Conservation (phyloP, 176 grass and related monocot species). For the Tuctoria greenei region DNA sequence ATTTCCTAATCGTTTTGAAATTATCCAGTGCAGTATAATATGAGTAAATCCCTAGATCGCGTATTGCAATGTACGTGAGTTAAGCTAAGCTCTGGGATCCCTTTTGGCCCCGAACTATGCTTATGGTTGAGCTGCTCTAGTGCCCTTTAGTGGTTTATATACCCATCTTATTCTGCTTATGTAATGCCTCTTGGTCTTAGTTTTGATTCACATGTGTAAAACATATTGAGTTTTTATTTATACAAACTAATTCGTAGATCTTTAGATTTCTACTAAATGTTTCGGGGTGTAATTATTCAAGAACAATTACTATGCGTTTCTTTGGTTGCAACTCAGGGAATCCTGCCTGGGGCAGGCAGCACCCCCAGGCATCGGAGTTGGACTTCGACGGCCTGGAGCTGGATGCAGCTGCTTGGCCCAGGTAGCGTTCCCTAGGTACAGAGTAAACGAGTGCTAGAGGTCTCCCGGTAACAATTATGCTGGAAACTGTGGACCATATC, state of each 20-base stretch:
- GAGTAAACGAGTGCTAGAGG: no score
- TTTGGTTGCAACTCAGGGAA: no score
- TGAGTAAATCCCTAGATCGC: conserved; percentile 26
- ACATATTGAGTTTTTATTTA: conserved; percentile 3
- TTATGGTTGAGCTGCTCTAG: background rate
- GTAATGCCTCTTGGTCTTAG: background rate
- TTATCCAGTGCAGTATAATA: background rate
- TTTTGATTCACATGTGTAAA: background rate
- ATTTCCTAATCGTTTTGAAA: conserved; percentile 18
- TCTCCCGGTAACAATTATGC: background rate
- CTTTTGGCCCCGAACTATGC: background rate
- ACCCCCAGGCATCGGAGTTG: no score
- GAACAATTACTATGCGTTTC: no score
- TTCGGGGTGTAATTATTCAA: no score
- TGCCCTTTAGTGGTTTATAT: background rate
- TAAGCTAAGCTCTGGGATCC: background rate
- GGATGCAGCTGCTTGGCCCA: no score
- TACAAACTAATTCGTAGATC: background rate
- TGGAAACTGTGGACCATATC: background rate
- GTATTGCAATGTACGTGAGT: conserved; percentile 19
- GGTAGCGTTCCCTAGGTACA: no score
- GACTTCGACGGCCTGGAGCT: no score
- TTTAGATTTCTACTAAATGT: no score
- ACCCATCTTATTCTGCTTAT: background rate
- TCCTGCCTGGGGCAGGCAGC: no score